Conservation (phyloP, 208 protist genomes). For the Trypanosoma scelopori region DNA sequence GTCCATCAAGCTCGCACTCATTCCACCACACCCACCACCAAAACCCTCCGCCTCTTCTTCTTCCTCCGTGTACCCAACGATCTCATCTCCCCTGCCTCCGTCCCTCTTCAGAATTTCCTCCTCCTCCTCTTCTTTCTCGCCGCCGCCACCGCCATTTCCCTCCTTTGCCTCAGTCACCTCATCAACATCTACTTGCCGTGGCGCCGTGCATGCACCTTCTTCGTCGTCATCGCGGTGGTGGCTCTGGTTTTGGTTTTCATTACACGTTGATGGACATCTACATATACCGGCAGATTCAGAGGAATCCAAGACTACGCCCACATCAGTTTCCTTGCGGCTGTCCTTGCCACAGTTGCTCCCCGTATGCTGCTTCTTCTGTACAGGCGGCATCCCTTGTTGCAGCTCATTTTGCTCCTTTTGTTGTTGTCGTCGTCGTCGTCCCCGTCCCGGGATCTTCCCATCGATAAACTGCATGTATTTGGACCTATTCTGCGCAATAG, state of each 20-base stretch:
- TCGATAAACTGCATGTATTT: not conserved
- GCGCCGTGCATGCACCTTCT: not conserved
- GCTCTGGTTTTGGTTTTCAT: not conserved
- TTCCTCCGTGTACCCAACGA: constrained; percentile 10
- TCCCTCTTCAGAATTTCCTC: constrained; percentile 32
- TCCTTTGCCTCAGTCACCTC: not conserved
- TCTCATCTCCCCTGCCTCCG: too few species aligned
- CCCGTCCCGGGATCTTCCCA: not conserved
- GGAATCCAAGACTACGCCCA: too few species aligned
- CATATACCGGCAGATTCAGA: too few species aligned
- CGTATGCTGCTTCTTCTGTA: too few species aligned
- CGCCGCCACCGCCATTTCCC: too few species aligned
- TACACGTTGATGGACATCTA: too few species aligned
- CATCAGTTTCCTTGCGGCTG: too few species aligned
- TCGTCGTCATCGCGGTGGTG: not conserved
- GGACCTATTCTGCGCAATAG: not conserved
- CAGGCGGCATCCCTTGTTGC: too few species aligned
- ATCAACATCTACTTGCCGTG: not conserved
- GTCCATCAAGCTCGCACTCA: constrained; percentile 26
- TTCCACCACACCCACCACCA: not conserved
- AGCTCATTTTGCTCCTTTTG: too few species aligned
- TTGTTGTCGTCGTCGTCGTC: not conserved
- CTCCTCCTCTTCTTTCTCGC: constrained; percentile 10
- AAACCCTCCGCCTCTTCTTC: constrained; percentile 1
- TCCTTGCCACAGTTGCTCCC: not conserved